These are phyloP conservation scores for Mortierella sp. DNA, from an alignment of 371 early-diverging fungal species.

Conservation along the genomic window DNA sequence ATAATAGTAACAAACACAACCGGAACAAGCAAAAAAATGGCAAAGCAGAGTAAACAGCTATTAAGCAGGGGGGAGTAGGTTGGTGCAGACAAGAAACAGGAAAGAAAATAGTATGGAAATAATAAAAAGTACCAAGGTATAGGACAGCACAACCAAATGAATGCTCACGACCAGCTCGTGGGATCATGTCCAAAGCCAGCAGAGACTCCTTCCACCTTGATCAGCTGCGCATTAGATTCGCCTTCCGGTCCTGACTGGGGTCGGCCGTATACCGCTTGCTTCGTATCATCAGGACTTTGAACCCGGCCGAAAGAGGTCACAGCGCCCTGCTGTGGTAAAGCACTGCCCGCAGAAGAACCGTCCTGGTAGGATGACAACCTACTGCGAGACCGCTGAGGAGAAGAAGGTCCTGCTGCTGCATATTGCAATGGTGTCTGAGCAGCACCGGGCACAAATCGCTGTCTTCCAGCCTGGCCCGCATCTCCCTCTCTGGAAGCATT, in stretches of 20 bases:
- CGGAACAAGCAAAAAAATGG: too few species aligned
- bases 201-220: slow-evolving; percentile 34
- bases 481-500: slow-evolving; percentile 25
- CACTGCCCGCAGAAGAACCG: slow-evolving; percentile 7
- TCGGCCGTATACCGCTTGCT: slow-evolving; percentile 22
- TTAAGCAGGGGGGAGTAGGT: background rate
- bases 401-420: slow-evolving; percentile 18
- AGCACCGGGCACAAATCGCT: slow-evolving; percentile 28
- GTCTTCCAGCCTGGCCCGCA: slow-evolving; percentile 12
- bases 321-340: slow-evolving; percentile 18
- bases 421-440: slow-evolving; percentile 22
- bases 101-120: background rate
- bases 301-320: slow-evolving; percentile 21
- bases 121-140: too few species aligned
- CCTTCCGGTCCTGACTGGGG: slow-evolving; percentile 19
- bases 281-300: slow-evolving; percentile 37
- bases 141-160: background rate
- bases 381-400: slow-evolving; percentile 37
- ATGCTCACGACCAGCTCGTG: slow-evolving; percentile 21
- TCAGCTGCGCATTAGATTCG: slow-evolving; percentile 17
- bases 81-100: background rate
- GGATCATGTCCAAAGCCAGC: slow-evolving; percentile 28
- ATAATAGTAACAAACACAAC: too few species aligned
- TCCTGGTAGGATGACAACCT: slow-evolving; percentile 33
- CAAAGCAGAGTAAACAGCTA: too few species aligned